phyloP scores from a whole-genome alignment of 1,139 yeast genomes.

The Kurtzmaniella quercitrusa region DNA sequence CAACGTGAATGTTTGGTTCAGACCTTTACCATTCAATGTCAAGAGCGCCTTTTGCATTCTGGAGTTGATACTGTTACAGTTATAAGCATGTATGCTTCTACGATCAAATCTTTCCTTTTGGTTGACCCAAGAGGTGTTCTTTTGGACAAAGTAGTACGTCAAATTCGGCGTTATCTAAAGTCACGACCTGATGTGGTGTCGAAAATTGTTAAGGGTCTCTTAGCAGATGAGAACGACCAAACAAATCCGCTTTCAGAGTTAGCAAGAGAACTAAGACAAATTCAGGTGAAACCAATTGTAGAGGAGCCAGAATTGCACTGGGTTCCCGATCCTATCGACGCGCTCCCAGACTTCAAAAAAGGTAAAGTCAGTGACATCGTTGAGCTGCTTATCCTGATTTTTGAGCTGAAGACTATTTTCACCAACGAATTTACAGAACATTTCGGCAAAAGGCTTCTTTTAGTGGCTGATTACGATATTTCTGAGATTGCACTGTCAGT shows the following conservation, averaged over 20 bases:
- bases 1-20: constrained; percentile 54
- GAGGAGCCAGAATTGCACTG: constrained; percentile 56
- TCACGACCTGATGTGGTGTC: constrained; percentile 72
- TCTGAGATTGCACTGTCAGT: constrained; percentile 39
- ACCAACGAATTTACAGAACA: constrained; percentile 65
- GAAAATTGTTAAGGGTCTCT: constrained; percentile 67
- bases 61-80: constrained; percentile 80
- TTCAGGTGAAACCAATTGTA: constrained; percentile 4
- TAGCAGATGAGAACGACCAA: constrained; percentile 45
- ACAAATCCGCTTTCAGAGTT: constrained; percentile 45
- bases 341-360: constrained; percentile 77
- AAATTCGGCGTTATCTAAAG: constrained; percentile 63
- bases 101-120: constrained; percentile 67
- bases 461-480: constrained; percentile 43
- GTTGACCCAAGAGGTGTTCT: constrained; percentile 89
- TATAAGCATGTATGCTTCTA: constrained; percentile 62
- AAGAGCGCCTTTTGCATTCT: constrained; percentile 61
- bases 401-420: constrained; percentile 74
- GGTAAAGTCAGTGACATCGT: constrained; percentile 64
- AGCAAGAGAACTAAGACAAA: constrained; percentile 44
- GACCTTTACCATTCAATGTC: constrained; percentile 50
- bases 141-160: constrained; percentile 71
- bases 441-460: constrained; percentile 60
- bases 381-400: constrained; percentile 68
- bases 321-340: constrained; percentile 93